Evolutionary conservation across 257 asterid genomes (phyloP).

Genomic region (Pogostemon cablin): DNA sequence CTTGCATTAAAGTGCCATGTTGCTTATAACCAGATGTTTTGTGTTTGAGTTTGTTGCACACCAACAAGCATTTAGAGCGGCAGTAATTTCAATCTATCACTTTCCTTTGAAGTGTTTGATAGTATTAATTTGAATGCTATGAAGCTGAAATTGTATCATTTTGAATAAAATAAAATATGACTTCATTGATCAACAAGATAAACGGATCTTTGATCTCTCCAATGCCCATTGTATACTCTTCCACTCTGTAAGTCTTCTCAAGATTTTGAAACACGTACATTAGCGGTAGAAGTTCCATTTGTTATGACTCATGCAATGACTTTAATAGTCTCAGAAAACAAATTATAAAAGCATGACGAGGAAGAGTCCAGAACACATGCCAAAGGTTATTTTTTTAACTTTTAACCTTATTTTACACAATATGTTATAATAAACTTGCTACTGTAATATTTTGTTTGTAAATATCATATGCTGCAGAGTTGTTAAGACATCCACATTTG

Average conservation of each 20-base stretch:
- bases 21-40: slow-evolving; percentile 70
- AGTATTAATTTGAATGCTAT: background rate
- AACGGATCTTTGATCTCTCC: slow-evolving; percentile 61
- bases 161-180: slow-evolving; percentile 67
- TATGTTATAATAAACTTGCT: too few relatives aligned
- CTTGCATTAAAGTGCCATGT: background rate
- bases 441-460: background rate
- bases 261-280: background rate
- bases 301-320: background rate
- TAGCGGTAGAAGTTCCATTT: background rate
- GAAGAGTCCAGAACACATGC: slow-evolving; percentile 90
- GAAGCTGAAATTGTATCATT: slow-evolving; percentile 26
- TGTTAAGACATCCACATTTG: slow-evolving; percentile 86
- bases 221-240: slow-evolving; percentile 82
- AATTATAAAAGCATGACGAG: slow-evolving; percentile 93
- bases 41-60: slow-evolving; percentile 97
- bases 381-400: slow-evolving; percentile 58
- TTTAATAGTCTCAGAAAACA: slow-evolving; percentile 68
- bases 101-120: background rate
- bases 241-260: slow-evolving; percentile 68
- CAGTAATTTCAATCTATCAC: slow-evolving; percentile 55
- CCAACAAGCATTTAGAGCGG: slow-evolving; percentile 88
- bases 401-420: background rate
- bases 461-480: slow-evolving; percentile 73
- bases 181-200: slow-evolving; percentile 90